A percentile compares a stretch with the other conserved stretches of the same genome.
Evolutionary conservation across 441 rosid genomes (phyloP).

Genomic region (Pelargonium fulgidum): DNA sequence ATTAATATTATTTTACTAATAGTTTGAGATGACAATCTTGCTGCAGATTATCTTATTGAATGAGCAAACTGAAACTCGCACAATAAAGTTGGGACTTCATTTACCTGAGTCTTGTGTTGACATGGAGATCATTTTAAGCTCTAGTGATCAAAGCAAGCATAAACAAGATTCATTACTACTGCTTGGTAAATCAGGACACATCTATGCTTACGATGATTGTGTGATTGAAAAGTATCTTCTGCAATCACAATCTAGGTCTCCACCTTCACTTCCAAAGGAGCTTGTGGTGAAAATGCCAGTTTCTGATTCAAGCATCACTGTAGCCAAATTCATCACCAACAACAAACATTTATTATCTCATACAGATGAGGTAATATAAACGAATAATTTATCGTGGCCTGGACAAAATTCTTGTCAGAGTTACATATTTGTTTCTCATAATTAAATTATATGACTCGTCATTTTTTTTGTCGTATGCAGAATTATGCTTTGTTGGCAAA

Average conservation of each 20-base stretch:
- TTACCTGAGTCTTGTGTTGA: conserved; percentile 72
- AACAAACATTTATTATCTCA: conserved; percentile 33
- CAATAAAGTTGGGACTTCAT: conserved; percentile 65
- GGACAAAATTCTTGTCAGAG: conserved; percentile 1
- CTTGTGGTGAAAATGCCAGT: conserved; percentile 53
- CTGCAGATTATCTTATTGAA: conserved; percentile 76
- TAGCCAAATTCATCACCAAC: conserved; percentile 50
- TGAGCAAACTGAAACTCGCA: conserved; percentile 72
- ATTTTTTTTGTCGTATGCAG: conserved; percentile 28
- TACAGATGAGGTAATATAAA: conserved; percentile 57
- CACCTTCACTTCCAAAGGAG: conserved; percentile 80
- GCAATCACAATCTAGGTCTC: conserved; percentile 62
- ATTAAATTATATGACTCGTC: neutral
- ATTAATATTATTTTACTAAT: no score
- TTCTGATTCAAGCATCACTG: conserved; percentile 58
- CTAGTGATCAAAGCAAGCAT: conserved; percentile 50
- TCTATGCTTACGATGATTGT: conserved; percentile 66
- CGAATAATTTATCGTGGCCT: neutral
- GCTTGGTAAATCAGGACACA: conserved; percentile 74
- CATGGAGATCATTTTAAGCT: conserved; percentile 62
- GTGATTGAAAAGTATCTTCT: conserved; percentile 77
- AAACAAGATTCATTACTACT: conserved; percentile 51
- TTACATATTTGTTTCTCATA: neutral
- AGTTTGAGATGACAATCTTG: conserved; percentile 10
- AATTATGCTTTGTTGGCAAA: conserved; percentile 49